These are phyloP conservation scores for Xerocomellus chrysenteron DNA, from an alignment of 768 basidiomycete species.

Conservation along the genomic window DNA sequence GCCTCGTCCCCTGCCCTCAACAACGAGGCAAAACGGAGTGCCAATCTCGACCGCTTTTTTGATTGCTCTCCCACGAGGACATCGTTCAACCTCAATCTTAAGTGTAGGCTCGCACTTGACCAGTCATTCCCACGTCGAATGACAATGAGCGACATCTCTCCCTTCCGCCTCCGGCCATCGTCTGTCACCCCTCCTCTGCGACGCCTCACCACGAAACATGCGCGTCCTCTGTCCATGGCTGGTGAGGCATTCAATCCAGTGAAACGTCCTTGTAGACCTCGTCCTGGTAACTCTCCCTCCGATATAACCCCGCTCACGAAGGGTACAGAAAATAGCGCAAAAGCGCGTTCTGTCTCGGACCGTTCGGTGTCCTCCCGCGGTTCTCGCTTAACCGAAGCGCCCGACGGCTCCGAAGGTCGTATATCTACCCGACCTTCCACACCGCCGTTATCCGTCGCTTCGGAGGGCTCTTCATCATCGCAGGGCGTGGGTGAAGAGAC, in stretches of 20 bases:
- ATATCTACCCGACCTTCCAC: conserved; percentile 29
- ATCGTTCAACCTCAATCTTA: conserved; percentile 33
- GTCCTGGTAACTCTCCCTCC: conserved; percentile 15
- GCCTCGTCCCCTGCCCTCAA: conserved; percentile 10
- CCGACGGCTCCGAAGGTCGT: conserved; percentile 23
- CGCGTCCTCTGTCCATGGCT: conserved; percentile 26
- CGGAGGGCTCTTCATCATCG: conserved; percentile 25
- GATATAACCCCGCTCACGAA: conserved; percentile 18
- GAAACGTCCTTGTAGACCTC: conserved; percentile 29
- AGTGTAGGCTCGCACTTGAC: conserved; percentile 30
- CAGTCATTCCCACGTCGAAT: conserved; percentile 34
- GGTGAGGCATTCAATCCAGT: conserved; percentile 29
- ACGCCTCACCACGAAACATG: conserved; percentile 26
- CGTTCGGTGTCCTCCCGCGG: conserved; percentile 17
- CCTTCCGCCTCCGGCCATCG: conserved; percentile 35
- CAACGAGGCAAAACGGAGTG: conserved; percentile 30
- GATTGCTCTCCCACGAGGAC: conserved; percentile 34
- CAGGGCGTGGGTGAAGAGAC: conserved; percentile 18
- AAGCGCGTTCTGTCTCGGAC: conserved; percentile 15
- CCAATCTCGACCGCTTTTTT: conserved; percentile 42
- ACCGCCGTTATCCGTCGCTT: conserved; percentile 30
- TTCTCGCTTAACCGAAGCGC: conserved; percentile 26
- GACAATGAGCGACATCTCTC: conserved; percentile 36
- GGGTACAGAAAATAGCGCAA: conserved; percentile 17
- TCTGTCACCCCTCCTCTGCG: conserved; percentile 26